These are phyloP conservation scores for Sordariomycetes sp. DNA, from an alignment of 2,329 filamentous ascomycete species.

Conservation along the genomic window DNA sequence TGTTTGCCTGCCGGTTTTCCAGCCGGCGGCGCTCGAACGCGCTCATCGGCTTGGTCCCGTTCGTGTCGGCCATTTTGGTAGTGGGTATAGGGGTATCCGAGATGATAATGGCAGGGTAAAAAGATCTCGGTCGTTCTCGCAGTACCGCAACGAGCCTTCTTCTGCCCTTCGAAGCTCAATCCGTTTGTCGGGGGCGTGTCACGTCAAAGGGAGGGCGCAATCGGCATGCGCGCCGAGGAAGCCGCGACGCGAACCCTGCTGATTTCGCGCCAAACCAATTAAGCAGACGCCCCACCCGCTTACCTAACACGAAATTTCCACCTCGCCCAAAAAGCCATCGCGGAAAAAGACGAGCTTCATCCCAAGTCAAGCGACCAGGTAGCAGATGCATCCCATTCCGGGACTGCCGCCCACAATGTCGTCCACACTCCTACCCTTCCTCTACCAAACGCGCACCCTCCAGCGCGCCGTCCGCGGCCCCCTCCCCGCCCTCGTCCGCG, in stretches of 20 bases:
- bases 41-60: slow-evolving; percentile 45
- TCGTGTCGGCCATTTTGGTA: slow-evolving; percentile 19
- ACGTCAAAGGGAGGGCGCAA: not conserved
- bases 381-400: not conserved
- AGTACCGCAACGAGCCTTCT: too few relatives aligned
- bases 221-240: not conserved
- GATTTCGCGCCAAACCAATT: slow-evolving; percentile 2
- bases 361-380: not conserved
- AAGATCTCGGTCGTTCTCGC: too few relatives aligned
- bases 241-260: slow-evolving; percentile 5
- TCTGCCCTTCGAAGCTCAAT: too few relatives aligned
- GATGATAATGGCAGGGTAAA: not conserved
- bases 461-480: slow-evolving; percentile 2
- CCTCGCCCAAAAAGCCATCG: not conserved
- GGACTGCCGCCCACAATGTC: not conserved
- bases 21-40: slow-evolving; percentile 79
- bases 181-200: not conserved
- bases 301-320: not conserved
- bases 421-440: slow-evolving; percentile 49
- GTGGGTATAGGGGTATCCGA: not conserved
- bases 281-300: not conserved
- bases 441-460: slow-evolving; percentile 61
- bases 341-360: not conserved
- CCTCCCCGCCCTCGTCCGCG: not conserved
- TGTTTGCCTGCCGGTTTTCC: slow-evolving; percentile 80